Conservation (phyloP, 148 eudicot genomes). For the Rhododendron ferrugineum region DNA sequence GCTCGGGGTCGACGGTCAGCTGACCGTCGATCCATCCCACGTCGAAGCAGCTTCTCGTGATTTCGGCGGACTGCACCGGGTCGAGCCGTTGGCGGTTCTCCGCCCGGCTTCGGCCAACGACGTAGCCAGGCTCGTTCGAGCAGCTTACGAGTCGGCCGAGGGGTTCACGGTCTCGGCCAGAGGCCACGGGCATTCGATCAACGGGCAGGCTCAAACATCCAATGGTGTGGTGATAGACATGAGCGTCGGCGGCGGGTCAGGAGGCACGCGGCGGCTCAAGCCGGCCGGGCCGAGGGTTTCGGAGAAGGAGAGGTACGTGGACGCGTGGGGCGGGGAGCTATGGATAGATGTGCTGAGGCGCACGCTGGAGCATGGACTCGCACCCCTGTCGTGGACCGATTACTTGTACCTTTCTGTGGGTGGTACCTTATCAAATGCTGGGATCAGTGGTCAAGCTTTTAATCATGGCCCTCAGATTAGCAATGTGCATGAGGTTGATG, state of each 20-base stretch:
- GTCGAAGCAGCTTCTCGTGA: constrained; percentile 54
- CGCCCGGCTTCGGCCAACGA: constrained; percentile 53
- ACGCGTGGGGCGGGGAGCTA: constrained; percentile 91
- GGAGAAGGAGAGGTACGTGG: constrained; percentile 44
- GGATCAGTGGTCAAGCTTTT: constrained; percentile 95
- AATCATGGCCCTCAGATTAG: constrained; percentile 89
- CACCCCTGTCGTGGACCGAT: constrained; percentile 93
- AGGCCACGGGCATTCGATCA: constrained; percentile 88
- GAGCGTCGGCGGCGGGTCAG: constrained; percentile 29
- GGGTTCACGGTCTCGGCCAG: constrained; percentile 70
- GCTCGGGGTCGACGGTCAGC: constrained; percentile 25
- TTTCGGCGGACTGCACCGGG: constrained; percentile 47
- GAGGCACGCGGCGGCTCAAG: background rate
- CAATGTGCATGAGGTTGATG: constrained; percentile 72
- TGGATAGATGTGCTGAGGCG: constrained; percentile 85
- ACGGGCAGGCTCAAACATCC: constrained; percentile 59
- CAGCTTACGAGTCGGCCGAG: constrained; percentile 34
- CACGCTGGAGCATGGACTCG: constrained; percentile 73
- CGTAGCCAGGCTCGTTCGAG: constrained; percentile 35
- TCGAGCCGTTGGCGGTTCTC: constrained; percentile 52
- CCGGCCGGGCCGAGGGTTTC: constrained; percentile 25
- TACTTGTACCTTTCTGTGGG: constrained; percentile 91
- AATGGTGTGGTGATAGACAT: constrained; percentile 73
- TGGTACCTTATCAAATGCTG: constrained; percentile 91
- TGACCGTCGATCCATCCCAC: constrained; percentile 34